phyloP scores from a whole-genome alignment of 331 rosid genomes.

The Malus hybrid region DNA sequence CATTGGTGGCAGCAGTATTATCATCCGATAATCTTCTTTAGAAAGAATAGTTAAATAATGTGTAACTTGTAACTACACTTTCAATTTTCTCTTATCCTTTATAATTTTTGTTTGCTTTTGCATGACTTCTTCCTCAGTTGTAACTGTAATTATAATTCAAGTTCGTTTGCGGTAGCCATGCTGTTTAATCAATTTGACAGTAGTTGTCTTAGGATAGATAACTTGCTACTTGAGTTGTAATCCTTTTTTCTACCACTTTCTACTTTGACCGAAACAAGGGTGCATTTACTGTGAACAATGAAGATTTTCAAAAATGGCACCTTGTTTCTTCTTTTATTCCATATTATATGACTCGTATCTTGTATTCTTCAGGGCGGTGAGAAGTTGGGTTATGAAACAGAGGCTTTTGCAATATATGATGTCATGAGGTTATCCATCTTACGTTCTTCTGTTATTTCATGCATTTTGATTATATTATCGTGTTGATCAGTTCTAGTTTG shows the following conservation, averaged over 20 bases:
- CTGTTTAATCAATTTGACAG: not conserved
- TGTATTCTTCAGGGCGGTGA: slow-evolving; percentile 75
- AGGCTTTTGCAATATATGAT: slow-evolving; percentile 87
- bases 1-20: not conserved
- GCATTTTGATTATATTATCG: not conserved
- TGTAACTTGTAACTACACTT: not conserved
- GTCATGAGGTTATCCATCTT: slow-evolving; percentile 67
- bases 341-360: slow-evolving; percentile 11
- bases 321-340: not conserved
- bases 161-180: too few relatives aligned
- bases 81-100: not conserved
- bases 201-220: not conserved
- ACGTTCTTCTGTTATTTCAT: slow-evolving; percentile 10
- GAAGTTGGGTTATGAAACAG: slow-evolving; percentile 96
- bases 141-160: not conserved
- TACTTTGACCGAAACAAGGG: not conserved
- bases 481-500: slow-evolving; percentile 7
- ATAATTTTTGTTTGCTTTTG: not conserved
- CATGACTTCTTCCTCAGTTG: not conserved
- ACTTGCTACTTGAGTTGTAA: not conserved
- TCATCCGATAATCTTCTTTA: not conserved
- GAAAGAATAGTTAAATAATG: not conserved
- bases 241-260: not conserved
- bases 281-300: not conserved
- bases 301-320: not conserved